A percentile compares a stretch with the other conserved stretches of the same genome.
Conservation (phyloP, 2,329 filamentous ascomycete species). For the Erysiphe pulchra region DNA sequence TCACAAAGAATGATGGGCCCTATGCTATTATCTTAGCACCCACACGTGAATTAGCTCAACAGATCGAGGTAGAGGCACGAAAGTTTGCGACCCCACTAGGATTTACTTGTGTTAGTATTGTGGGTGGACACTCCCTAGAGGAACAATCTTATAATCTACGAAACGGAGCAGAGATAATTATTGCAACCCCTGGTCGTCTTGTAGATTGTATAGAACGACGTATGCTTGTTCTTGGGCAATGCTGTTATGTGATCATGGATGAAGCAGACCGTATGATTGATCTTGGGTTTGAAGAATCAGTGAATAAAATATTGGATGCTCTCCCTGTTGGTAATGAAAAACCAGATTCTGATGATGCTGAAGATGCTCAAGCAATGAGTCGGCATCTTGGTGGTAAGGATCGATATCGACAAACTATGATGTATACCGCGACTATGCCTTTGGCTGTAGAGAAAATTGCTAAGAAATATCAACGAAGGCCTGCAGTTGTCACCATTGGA, state of each 20-base stretch:
- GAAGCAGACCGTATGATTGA: conserved; percentile 99
- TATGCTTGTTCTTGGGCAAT: conserved; percentile 78
- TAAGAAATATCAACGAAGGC: conserved; percentile 82
- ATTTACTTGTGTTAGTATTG: conserved; percentile 86
- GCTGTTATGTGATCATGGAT: conserved; percentile 98
- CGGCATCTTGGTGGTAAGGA: conserved; percentile 48
- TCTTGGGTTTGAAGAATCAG: conserved; percentile 86
- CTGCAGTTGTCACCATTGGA: conserved; percentile 83
- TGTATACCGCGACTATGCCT: conserved; percentile 99
- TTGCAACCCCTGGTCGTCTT: conserved; percentile 90
- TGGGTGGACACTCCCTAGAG: conserved; percentile 89
- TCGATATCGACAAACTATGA: conserved; percentile 92
- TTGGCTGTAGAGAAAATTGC: conserved; percentile 78
- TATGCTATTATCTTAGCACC: conserved; percentile 95
- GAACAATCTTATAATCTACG: conserved; percentile 77
- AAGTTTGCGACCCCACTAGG: conserved; percentile 81
- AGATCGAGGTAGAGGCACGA: conserved; percentile 80
- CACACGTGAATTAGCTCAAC: conserved; percentile 88
- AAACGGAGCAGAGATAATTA: conserved; percentile 89
- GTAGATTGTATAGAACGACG: conserved; percentile 92
- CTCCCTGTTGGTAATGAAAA: conserved; percentile 85
- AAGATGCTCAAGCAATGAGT: conserved; percentile 67
- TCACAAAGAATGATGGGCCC: conserved; percentile 78
- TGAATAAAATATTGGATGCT: conserved; percentile 92
- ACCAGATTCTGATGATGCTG: conserved; percentile 76